Conservation (phyloP, 768 basidiomycete species). For the Leccinellum luteum region DNA sequence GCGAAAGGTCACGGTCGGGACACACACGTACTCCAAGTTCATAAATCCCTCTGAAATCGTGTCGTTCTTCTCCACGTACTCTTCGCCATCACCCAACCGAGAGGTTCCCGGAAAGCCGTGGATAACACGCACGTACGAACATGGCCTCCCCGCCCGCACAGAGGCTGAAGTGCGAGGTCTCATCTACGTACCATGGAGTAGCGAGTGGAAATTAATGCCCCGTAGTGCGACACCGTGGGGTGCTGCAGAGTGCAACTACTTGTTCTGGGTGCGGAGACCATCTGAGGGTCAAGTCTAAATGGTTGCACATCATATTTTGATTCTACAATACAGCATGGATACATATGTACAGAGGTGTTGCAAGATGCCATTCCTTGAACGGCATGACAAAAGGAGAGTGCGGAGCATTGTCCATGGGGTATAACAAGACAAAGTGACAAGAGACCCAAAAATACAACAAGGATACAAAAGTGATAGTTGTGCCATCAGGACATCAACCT, state of each 20-base stretch:
- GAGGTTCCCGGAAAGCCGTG: slow-evolving; percentile 40
- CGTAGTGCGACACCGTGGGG: slow-evolving; percentile 45
- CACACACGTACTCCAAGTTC: slow-evolving; percentile 90
- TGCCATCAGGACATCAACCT: slow-evolving; percentile 60
- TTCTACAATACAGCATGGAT: slow-evolving; percentile 18
- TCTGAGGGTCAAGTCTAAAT: neutral
- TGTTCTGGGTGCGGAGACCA: slow-evolving; percentile 87
- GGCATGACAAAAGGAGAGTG: neutral
- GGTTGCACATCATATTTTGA: neutral
- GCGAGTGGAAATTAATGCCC: slow-evolving; percentile 68
- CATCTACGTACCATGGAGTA: slow-evolving; percentile 69
- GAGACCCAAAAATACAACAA: neutral
- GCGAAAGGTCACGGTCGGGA: too few relatives aligned
- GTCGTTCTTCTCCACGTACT: slow-evolving; percentile 71
- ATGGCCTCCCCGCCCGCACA: slow-evolving; percentile 51
- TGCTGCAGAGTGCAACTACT: slow-evolving; percentile 67
- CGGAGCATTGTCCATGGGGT: neutral
- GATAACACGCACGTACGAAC: slow-evolving; percentile 52
- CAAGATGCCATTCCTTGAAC: neutral
- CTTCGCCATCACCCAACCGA: slow-evolving; percentile 21
- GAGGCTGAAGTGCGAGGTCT: slow-evolving; percentile 82
- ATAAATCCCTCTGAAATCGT: slow-evolving; percentile 84
- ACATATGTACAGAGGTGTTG: slow-evolving; percentile 10
- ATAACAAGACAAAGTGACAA: neutral
- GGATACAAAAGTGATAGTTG: neutral